Evolutionary conservation across 73 alveolate genomes (phyloP), one percentile per base, ranked within the genome.

Genomic region (Tetrahymena thermophila): DNA sequence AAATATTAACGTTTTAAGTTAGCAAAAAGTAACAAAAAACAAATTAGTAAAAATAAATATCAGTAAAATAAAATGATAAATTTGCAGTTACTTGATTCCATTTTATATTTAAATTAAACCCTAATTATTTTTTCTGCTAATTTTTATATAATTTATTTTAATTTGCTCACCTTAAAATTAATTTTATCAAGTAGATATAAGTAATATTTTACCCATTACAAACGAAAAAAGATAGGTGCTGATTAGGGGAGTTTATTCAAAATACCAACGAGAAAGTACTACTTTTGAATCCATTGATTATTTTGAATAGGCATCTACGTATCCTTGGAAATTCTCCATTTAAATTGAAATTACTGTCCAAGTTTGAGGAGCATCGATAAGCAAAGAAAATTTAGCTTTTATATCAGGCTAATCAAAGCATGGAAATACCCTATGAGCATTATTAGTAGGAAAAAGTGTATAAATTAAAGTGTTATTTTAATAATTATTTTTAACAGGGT

Each of bases 371-470:
- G 99, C 99, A 31, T 97, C 95, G 11, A 97, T 98, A 35, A 85
- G 85, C 40, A 99, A 95, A 34, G 95, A 95, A 84, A 98, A 97
- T 38, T 96, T 95, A 34, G 99, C 99, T 95, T 99, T 99, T 34
- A 99, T 50, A 97, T 99, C 99, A 55, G 99, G 99, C 96, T 99
- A 98, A 96, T 99, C 99, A 95, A 99, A 99, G 94, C 99, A 98
- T 50, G 99, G 99, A 96, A 99, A 98, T 94, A 96, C 97, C 58
- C 98, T 96, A 71, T 99, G 98, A 89, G 99, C 99, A 97, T 99
- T 98, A 95, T 97, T 97, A 35, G 99, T 71, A 25, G 89, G 89
- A 31, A 71, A 71, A 71, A 71, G 89, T 19, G 89, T 71, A 31
- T 71, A 71, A 28, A 71, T 71, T 8, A 71, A 28, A 23, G 89